A percentile compares a stretch with the other conserved stretches of the same genome.
phyloP scores from a whole-genome alignment of 495 filamentous ascomycete genomes.

The Hypoxylon trugodes region DNA sequence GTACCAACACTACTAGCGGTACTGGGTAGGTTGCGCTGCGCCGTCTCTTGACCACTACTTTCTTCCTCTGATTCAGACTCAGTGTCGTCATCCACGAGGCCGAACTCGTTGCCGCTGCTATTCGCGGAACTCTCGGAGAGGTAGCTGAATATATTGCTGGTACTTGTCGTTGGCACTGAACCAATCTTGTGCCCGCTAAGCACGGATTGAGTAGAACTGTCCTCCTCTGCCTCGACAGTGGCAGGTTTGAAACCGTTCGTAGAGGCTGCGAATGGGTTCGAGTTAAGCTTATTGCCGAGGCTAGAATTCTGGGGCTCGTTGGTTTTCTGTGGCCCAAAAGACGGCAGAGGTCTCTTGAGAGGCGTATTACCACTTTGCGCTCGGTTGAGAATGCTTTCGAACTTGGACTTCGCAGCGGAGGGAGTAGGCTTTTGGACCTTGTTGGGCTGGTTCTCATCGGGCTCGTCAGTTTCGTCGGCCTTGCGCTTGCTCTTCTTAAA shows the following conservation, averaged over 20 bases:
- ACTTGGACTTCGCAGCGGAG: constrained; percentile 55
- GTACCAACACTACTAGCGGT: constrained; percentile 43
- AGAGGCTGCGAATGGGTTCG: constrained; percentile 38
- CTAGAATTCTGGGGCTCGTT: constrained; percentile 28
- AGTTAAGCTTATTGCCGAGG: constrained; percentile 41
- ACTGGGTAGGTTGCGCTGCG: constrained; percentile 45
- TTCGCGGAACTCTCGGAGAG: constrained; percentile 62
- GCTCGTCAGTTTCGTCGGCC: constrained; percentile 50
- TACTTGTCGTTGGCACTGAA: constrained; percentile 25
- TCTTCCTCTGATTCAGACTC: constrained; percentile 56
- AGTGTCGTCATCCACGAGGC: constrained; percentile 58
- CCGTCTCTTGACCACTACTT: constrained; percentile 49
- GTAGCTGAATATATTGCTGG: constrained; percentile 68
- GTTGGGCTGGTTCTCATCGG: constrained; percentile 64
- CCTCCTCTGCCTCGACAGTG: constrained; percentile 10
- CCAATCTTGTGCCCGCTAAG: constrained; percentile 25
- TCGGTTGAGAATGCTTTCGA: constrained; percentile 58
- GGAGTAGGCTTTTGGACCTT: constrained; percentile 67
- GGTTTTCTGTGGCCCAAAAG: constrained; percentile 35
- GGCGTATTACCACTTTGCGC: constrained; percentile 27
- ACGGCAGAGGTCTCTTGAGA: constrained; percentile 23
- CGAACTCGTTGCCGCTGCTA: constrained; percentile 54
- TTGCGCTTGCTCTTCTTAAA: constrained; percentile 57
- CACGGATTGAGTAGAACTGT: constrained; percentile 17
- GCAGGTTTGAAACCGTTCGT: constrained; percentile 22